Evolutionary conservation across 345 rosid species (phyloP), one percentile per base, ranked within the genome.

Genomic region (Citrus trifoliata): DNA sequence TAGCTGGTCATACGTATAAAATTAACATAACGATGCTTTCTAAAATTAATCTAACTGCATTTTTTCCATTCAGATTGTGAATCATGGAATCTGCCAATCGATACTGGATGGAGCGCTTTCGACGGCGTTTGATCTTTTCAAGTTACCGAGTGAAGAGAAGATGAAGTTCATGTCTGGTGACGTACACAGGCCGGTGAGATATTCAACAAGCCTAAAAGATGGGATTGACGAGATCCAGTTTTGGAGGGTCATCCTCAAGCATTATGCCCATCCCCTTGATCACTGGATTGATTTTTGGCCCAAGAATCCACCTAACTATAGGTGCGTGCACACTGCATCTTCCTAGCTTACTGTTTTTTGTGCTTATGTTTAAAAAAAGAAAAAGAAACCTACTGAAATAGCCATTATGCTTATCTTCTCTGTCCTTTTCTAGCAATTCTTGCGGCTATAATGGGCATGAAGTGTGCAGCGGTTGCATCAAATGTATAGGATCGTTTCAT

Each of bases 241-340:
- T 38, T 88, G 96, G 93, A 90, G 96, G 75, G 83, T 83, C 33
- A 92, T 93, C 80, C 86, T 92, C 46, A 90, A 93, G 82, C 95
- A 87, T 70, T 89, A 93, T 76, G 91, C 95, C 22, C 73, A 90
- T 77, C 98, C 98, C 30, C 82, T 88, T 38, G 78, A 88, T 61
- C 76, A 83, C 14, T 92, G 90, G 90, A 76, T 88, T 78, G 80
- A 80, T 66, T 79, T 69, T 8, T 93, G 95, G 96, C 93, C 96
- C 10, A n/a, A 81, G 2, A 88, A 89, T 59, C 96, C 95, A 35
- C 83, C 91, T 7, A 27, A 38, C 56, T 93, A 89, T 65, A 88
- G 90, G 90, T 88, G 51, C 7, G 10, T 42, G 4, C 10, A 12
- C 51, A 42, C 51, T 12, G 51, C 51, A 42, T 42, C 51, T 42